phyloP scores from a whole-genome alignment of 306 rosid genomes.

The Urtica urens region DNA sequence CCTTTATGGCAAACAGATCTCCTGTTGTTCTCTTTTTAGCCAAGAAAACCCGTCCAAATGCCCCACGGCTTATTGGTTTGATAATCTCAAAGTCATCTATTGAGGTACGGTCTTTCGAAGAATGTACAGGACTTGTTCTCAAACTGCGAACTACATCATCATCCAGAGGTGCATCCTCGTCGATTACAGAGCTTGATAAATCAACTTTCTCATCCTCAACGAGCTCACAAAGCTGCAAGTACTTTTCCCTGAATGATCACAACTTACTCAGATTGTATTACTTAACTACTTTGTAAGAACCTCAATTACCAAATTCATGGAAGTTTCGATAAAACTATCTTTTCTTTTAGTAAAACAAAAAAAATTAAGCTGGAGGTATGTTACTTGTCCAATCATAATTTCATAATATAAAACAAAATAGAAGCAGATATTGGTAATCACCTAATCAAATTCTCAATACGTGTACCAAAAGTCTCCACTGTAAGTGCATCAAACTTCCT shows the following conservation, averaged over 20 bases:
- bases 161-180: constrained; percentile 81
- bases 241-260: constrained; percentile 70
- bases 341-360: constrained; percentile 2
- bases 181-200: constrained; percentile 53
- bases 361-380: neutral
- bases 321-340: too few species aligned
- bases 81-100: constrained; percentile 95
- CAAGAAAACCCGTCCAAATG: constrained; percentile 98
- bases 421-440: constrained; percentile 28
- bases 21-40: constrained; percentile 98
- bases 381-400: neutral
- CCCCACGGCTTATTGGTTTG: constrained; percentile 97
- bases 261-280: constrained; percentile 7
- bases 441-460: constrained; percentile 90
- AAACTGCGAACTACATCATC: constrained; percentile 88
- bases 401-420: constrained; percentile 8
- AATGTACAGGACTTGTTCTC: constrained; percentile 88
- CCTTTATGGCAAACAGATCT: constrained; percentile 97
- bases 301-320: too few species aligned
- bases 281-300: constrained; percentile 14
- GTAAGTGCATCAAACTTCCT: constrained; percentile 82
- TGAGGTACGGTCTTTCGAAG: constrained; percentile 85
- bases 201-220: constrained; percentile 90
- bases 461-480: constrained; percentile 88
- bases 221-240: constrained; percentile 91